Base-by-base conservation (phyloP, 495 filamentous ascomycete species). In the Ramalina intermedia region DNA sequence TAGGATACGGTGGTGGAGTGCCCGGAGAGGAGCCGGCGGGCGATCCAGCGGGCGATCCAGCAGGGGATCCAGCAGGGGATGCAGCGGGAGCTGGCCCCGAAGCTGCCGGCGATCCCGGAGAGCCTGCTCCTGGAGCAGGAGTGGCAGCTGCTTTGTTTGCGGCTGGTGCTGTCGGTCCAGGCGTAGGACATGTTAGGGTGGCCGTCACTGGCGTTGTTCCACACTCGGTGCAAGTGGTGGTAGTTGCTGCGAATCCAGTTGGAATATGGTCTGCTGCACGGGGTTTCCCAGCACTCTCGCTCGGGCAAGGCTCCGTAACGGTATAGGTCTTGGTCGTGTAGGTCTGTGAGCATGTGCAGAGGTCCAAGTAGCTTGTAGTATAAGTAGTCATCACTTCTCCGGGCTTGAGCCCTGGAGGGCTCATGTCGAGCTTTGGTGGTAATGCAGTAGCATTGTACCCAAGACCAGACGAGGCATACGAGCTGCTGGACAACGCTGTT, bases 181-280 rank as follows among this genome's bases (percentile, higher is more conserved):
- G 38, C 6, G 55, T 54, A 11, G 53, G 53, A n/a, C 43, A 37
- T 9, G 49, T 50, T 40, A 38, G 39, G 26, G 53, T 60, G 18
- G 52, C 52, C 16, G 45, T 38, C 11, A 58, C 50, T 14, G 53
- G 56, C 0, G 52, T 55, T 27, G 47, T 52, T 29, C 41, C 39
- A 40, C 57, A 55, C 33, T 41, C 49, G 39, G 47, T 49, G 46
- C 57, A 60, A 20, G 57, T 54, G 18, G 47, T 51, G 14, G 57
- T 60, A 8, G 55, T 52, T 17, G 46, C 55, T 39, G 43, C 46
- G 36, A 55, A 60, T 18, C 55, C 57, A 46, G 51, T 37, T 36
- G 57, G 57, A 4, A 57, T 41, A 35, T 60, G 46, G 33, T 41
- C 21, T 33, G 57, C 37, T 38, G 38, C 40, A 20, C 48, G 48